Base-by-base conservation (phyloP, 2,329 filamentous ascomycete genomes). In the Fusarium napiforme region DNA sequence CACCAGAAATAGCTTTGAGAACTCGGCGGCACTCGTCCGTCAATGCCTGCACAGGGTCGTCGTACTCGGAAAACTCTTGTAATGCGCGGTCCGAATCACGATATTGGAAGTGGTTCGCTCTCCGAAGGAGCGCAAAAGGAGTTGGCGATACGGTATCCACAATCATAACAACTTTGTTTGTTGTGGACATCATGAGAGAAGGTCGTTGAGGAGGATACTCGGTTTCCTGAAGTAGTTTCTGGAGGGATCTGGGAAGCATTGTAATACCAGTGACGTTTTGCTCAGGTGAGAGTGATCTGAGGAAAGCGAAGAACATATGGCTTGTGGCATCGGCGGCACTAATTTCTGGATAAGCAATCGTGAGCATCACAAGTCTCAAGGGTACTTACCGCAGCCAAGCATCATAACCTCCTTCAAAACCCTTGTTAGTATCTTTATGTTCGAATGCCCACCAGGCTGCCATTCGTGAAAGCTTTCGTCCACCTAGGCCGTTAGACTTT, bases 391-490 rank as follows among this genome's bases (percentile, higher is more conserved):
- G 91, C 75, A 92, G 86, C 95, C 96, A 99, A 49, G 90, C 90
- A 79, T 93, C 93, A 83, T 99, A 99, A 61, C 96, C 95, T 45
- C 94, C 94, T 75, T 98, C 96, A 77, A 99, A 99, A 21, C 96
- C 96, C 80, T 93, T 96, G 46, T 93, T 93, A 11, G 91, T 91
- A 80, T 98, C 95, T 52, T 87, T 89, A 75, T 97, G 94, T 79
- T 98, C 96, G 81, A 99, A 99, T 2, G 96, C 95, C 96, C 96
- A 99, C 96, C 96, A 99, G 50, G 95, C 95, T 45, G 96, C 96
- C 88, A 97, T 94, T 75, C 96, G 90, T 15, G 96, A 98, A 61
- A 99, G 88, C 82, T 98, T 98, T 73, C 95, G 91, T 32, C 96
- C 96, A 69, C 95, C 94, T 72, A 99, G 90, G 47, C 96, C 96